Conservation (phyloP, 495 filamentous ascomycete species). For the Penicillium pulvis region DNA sequence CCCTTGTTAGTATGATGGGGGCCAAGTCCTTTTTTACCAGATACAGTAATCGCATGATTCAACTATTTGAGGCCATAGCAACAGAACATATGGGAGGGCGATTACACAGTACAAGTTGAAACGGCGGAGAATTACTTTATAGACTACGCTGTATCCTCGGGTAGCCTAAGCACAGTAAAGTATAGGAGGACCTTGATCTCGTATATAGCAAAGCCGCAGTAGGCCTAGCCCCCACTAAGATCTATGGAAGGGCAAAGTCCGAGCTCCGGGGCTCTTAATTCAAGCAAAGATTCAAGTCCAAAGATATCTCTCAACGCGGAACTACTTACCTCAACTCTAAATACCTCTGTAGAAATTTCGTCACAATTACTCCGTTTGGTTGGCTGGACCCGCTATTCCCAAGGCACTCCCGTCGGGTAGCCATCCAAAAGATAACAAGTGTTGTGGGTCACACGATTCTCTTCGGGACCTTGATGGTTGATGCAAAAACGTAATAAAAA, state of each 20-base stretch:
- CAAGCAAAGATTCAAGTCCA: not conserved
- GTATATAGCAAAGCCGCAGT: no score
- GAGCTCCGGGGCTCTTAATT: not conserved
- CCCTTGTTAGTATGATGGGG: not conserved
- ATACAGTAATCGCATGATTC: no score
- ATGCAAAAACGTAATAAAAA: not conserved
- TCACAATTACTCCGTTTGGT: not conserved
- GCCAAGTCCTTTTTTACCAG: no score
- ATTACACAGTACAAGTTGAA: no score
- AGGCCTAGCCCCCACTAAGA: not conserved
- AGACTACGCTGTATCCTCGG: no score
- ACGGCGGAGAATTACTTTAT: no score
- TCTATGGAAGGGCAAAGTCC: not conserved
- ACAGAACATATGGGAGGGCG: no score
- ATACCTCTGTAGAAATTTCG: not conserved
- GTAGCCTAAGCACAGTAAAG: no score
- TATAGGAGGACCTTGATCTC: no score
- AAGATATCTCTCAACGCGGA: not conserved
- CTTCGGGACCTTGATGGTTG: not conserved
- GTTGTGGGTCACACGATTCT: not conserved
- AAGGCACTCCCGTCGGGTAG: not conserved
- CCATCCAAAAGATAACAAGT: not conserved
- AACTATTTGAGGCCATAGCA: no score
- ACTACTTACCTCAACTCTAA: not conserved
- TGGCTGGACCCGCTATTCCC: not conserved